Evolutionary conservation across 768 basidiomycete species (phyloP), one percentile per base, ranked within the genome.

Genomic region (Amanita polypyramis): DNA sequence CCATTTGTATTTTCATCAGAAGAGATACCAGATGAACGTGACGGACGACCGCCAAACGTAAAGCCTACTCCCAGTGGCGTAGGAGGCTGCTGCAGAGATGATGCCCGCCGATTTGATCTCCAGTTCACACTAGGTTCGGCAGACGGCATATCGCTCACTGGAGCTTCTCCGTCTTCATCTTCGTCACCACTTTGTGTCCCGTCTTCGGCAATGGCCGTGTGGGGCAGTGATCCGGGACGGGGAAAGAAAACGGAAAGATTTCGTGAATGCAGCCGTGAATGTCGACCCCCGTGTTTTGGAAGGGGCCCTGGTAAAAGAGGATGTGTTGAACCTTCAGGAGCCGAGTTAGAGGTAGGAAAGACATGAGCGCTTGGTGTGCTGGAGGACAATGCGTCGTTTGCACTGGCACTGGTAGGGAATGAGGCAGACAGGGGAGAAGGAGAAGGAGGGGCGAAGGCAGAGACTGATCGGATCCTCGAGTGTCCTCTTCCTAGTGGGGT

Each of bases 231-330:
- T 2, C 84, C 87, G 0, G 88, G 87, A 29, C 81, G 76, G 12
- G 93, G 93, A 56, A 96, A 96, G 73, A 84, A 95, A 14, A 95
- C 71, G 1, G 91, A 94, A 2, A 96, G 69, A 58, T 97, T 97
- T 39, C 92, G 79, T 0, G 92, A 93, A 59, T 96, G 92, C 14
- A 95, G 69, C 2, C 89, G 76, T 3, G 77, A 65, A 62, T 92
- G 89, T n/a, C 72, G 64, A 12, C 67, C 63, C 27, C 46, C 52
- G 32, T 69, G 60, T 33, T 58, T 58, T 47, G 53, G 62, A 55
- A 32, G 57, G 45, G 42, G 53, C 55, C 29, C 52, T 49, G 46
- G 52, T 34, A 53, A 29, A 46, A 40, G 44, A 49, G 48, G 52
- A 48, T 27, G 25, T 34, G 50, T 44, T 47, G 38, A 47, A n/a